Evolutionary conservation across 2,329 filamentous ascomycete genomes (phyloP).

Genomic region (Monosporascus sp.): DNA sequence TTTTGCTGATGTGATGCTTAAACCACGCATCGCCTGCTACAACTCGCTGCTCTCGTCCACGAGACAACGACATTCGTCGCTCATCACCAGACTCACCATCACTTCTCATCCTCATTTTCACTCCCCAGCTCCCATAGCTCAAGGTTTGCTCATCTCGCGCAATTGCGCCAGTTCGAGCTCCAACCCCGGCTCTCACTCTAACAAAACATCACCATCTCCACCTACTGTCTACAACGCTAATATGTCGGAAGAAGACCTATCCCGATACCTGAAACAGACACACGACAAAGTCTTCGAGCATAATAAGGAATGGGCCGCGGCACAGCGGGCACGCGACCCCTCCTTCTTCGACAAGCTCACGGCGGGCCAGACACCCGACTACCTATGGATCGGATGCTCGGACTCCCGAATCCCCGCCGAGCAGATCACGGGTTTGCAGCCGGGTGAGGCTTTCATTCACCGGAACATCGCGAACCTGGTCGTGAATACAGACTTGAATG

Average conservation of each 20-base stretch:
- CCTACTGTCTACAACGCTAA: neutral
- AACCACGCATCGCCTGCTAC: neutral
- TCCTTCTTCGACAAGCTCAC: conserved; percentile 61
- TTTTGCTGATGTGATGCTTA: neutral
- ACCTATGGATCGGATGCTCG: conserved; percentile 86
- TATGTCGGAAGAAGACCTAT: conserved; percentile 30
- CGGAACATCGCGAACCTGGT: conserved; percentile 93
- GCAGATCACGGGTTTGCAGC: conserved; percentile 73
- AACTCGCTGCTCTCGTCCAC: neutral
- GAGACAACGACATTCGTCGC: neutral
- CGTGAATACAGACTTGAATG: conserved; percentile 72
- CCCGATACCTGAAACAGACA: conserved; percentile 54
- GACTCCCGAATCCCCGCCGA: conserved; percentile 91
- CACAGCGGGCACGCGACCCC: conserved; percentile 54
- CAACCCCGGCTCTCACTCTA: neutral
- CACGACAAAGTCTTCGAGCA: conserved; percentile 66
- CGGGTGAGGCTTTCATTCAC: conserved; percentile 91
- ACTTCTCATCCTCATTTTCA: too few relatives aligned
- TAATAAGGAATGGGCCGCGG: conserved; percentile 61
- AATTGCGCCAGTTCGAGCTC: neutral
- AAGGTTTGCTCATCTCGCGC: neutral
- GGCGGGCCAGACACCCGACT: conserved; percentile 63
- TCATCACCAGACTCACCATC: too few relatives aligned
- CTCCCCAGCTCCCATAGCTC: neutral
- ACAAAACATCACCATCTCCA: neutral